Base-by-base conservation (phyloP, 2,329 filamentous ascomycete species). In the Beauveria australis region DNA sequence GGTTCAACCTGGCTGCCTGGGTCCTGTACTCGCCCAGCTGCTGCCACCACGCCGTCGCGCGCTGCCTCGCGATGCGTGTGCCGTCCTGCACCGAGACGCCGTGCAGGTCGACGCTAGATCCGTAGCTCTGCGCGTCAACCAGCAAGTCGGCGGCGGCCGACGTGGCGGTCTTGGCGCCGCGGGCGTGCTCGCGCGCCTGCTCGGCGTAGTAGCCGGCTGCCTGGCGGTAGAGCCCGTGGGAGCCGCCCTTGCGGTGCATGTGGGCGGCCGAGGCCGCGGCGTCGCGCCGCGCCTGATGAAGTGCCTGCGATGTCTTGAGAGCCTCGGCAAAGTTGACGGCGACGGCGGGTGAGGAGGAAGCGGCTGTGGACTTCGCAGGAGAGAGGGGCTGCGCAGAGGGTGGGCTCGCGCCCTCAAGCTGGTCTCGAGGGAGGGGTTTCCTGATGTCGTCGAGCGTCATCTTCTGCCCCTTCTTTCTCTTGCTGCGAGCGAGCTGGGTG, bases 41-140 rank as follows among this genome's bases (percentile, higher is more conserved):
- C 19, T 84, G 76, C 92, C 92, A 97, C 93, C 93, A 97, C 10
- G 70, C 71, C 64, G 82, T 79, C 0, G 89, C 87, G 43, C 80
- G 81, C 52, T 86, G 80, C 33, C 82, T 81, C 1, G 89, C 86
- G 64, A 97, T 96, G 3, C 89, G 80, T 33, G 92, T 85, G 1
- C 89, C 93, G 71, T 96, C 89, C 53, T 85, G 79, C 1, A 97
- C 92, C 49, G 81, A 86, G 5, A 96, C 85, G 6, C 91, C 91
- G 71, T 97, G 93, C 28, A 97, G 77, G 72, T 97, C 93, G 8
- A 95, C 78, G 22, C 80, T 76, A 1, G 74, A 78, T 1, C 71
- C 62, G 0, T 79, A 80, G 55, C 89, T 92, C 69, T 92, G 88
- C 10, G 75, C 70, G 12, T 86, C 79, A 1, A 93, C 92, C 3